Percentiles rank a stretch among this genome's conserved stretches.
Evolutionary conservation across 1,284 basidiomycete genomes (phyloP).

Genomic region (Abortiporus biennis): DNA sequence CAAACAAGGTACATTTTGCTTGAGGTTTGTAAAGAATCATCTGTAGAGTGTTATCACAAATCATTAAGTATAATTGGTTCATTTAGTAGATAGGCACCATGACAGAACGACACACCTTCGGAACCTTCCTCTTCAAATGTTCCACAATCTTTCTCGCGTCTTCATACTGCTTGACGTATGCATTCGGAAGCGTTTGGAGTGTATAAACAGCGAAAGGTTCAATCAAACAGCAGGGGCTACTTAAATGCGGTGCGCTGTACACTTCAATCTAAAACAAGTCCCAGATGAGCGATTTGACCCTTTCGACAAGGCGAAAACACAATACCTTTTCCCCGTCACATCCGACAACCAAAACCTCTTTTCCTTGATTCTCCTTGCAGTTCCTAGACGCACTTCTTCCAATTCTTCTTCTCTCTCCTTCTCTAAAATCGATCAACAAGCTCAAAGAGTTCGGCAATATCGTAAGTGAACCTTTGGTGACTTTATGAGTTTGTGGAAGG

Average conservation of each 20-base stretch:
- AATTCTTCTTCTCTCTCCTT: constrained; percentile 43
- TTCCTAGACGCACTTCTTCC: constrained; percentile 37
- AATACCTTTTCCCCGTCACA: constrained; percentile 30
- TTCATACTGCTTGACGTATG: constrained; percentile 39
- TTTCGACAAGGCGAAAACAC: background rate
- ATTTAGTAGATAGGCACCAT: no score
- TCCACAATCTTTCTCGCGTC: constrained; percentile 38
- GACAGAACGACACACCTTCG: constrained; percentile 39
- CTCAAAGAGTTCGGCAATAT: constrained; percentile 42
- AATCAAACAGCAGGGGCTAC: constrained; percentile 39
- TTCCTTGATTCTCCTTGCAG: no score
- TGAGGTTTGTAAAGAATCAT: constrained; percentile 35
- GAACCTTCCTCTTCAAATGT: constrained; percentile 45
- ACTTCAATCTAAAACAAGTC: constrained; percentile 31
- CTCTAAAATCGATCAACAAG: constrained; percentile 47
- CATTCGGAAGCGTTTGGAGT: constrained; percentile 30
- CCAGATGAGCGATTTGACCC: background rate
- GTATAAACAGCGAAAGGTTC: constrained; percentile 33
- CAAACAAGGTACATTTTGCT: constrained; percentile 46
- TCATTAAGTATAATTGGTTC: background rate
- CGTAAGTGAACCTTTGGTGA: constrained; percentile 39
- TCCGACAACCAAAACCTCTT: constrained; percentile 40
- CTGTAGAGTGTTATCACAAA: constrained; percentile 20
- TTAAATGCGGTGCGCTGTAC: constrained; percentile 42
- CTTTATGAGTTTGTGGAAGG: constrained; percentile 39